Evolutionary conservation across 306 rosid species (phyloP), one percentile per base, ranked within the genome.

Genomic region (Prunus campanulata): DNA sequence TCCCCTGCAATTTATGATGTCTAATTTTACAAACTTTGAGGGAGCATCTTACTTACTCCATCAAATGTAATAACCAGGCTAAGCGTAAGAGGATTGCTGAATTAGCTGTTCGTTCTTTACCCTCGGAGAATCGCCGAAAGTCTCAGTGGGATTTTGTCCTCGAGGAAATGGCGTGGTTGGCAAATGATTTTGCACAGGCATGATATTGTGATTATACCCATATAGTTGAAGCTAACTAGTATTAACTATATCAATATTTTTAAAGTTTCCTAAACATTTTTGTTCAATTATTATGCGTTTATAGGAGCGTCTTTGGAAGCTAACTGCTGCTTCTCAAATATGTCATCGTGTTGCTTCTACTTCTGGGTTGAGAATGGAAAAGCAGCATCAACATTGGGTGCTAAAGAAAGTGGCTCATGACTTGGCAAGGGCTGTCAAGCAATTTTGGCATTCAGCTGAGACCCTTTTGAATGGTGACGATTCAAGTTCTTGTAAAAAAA

Each of bases 141-240:
- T 88, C 98, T 74, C 98, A 89, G 27, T 96, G 99, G 99, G 96
- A 86, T 81, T 96, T 89, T 85, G 96, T 96, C 62, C 91, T 96
- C 20, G 98, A 93, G 86, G 99, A 96, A 84, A 93, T 96, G 97
- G 85, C 94, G 13, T 96, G 99, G 99, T 72, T 96, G 94, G 98
- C 99, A 39, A 96, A 93, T 81, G 99, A 96, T 96, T 93, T 91
- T 90, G 93, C 90, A 0, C 99, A 96, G 98, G 99, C 87, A 74
- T 83, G 80, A 82, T 79, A 81, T 84, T 83, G 60, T 86, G 71
- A 66, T 68, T 72, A 51, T 71, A 22, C 22, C 52, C 25, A 10
- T 66, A 50, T 35, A 6, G 22, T 59, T 5, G 39, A 18, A 16
- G 10, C 24, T 10, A 35, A 35, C 49, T 19, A 65, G 47, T 35